Percentiles rank a stretch among this genome's conserved stretches.
These are phyloP conservation scores for Nitzschia inconspicua DNA, from an alignment of 108 stramenopile species.

Conservation along the genomic window DNA sequence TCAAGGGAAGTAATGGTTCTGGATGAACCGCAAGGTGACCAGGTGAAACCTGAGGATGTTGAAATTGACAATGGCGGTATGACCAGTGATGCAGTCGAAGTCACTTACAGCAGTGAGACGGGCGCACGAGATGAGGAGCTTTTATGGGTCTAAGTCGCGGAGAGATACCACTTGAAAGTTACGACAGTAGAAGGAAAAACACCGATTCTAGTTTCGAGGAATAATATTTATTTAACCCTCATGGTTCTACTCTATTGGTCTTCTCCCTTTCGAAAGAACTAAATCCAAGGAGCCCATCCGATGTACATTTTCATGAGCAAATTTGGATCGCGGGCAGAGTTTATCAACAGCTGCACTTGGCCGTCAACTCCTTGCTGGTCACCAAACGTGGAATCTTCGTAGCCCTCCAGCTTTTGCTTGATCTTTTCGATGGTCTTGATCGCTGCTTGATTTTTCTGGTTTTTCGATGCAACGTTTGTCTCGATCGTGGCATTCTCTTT, in stretches of 20 bases:
- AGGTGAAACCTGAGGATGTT: not conserved
- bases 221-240: too few relatives aligned
- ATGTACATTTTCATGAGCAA: conserved; percentile 82
- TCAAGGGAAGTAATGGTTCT: not conserved
- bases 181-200: too few relatives aligned
- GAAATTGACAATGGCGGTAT: conserved; percentile 4
- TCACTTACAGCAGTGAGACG: conserved; percentile 12
- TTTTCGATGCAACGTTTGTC: not conserved
- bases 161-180: not conserved
- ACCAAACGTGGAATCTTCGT: conserved; percentile 90
- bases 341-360: conserved; percentile 94
- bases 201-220: too few relatives aligned
- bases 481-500: not conserved
- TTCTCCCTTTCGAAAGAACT: too few relatives aligned
- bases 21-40: not conserved
- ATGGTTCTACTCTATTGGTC: too few relatives aligned
- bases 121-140: conserved; percentile 14
- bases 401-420: conserved; percentile 93
- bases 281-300: conserved; percentile 96
- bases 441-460: conserved; percentile 55
- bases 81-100: not conserved
- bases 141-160: conserved; percentile 24
- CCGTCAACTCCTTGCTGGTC: conserved; percentile 92
- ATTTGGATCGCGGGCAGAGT: conserved; percentile 87
- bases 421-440: conserved; percentile 73